Evolutionary conservation across 345 rosid species (phyloP), one percentile per base, ranked within the genome.

Genomic region (Citrus mangshanensis): DNA sequence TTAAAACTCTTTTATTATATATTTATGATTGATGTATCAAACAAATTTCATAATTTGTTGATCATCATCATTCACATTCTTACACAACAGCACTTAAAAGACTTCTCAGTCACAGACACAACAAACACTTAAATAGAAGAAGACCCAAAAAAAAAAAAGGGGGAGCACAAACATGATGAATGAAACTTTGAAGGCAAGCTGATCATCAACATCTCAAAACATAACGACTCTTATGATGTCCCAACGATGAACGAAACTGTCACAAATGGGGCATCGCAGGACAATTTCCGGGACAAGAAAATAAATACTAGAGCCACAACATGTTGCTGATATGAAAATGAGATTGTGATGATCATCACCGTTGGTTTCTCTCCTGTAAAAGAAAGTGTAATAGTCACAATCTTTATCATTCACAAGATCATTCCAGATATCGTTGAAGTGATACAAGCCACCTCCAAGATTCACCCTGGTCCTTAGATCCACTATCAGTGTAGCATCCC

Each of bases 381-480:
- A 49, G 58, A 7, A 34, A 27, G 73, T 56, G 49, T 3, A 7
- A 70, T 46, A 6, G 34, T 49, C 7, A 3, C 28, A 70, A 9
- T 12, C 25, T 7, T 25, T 9, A 25, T 1, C 24, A 8, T 9
- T 9, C 72, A n/a, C 28, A 5, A 70, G 59, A 25, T 51, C 62
- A 34, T 21, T 21, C 74, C 74, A 30, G 42, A 25, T 51, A 14
- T 51, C 34, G 74, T 30, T 71, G 35, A 9, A 22, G 42, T 19
- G 34, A 30, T 28, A 71, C 40, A 71, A 4, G 5, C 74, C 27
- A 16, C 40, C 62, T 14, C 74, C 74, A 54, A 71, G 62, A 54
- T 54, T 54, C 40, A 71, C 74, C 22, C 38, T 71, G 12, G 60
- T 19, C 74, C 74, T 54, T 19, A 71, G 62, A 71, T 71, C 74